phyloP scores from a whole-genome alignment of 495 filamentous ascomycete genomes.

The Podospora bellae-mahoneyi region DNA sequence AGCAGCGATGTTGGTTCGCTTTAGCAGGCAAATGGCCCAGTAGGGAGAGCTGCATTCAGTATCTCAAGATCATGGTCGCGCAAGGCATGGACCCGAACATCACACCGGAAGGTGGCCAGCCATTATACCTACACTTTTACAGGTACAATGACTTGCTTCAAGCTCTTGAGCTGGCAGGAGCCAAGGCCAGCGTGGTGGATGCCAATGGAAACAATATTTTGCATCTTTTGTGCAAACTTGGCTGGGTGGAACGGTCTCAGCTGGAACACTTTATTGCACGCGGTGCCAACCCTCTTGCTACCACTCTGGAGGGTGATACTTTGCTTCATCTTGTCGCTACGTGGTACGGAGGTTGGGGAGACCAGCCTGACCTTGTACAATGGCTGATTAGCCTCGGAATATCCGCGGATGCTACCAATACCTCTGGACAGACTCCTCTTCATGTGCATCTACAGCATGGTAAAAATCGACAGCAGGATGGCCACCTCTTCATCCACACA shows the following conservation, averaged over 20 bases:
- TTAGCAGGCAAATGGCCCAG: too few relatives aligned
- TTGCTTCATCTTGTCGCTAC: neutral
- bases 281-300: neutral
- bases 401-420: constrained; percentile 13
- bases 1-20: neutral
- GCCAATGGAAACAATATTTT: neutral
- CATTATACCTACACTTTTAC: too few relatives aligned
- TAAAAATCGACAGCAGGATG: neutral
- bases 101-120: too few relatives aligned
- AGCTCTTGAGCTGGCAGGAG: neutral
- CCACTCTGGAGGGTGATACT: neutral
- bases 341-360: too few relatives aligned
- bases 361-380: neutral
- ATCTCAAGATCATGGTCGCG: neutral
- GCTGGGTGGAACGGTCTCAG: neutral
- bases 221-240: neutral
- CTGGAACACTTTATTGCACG: neutral
- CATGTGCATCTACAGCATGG: neutral
- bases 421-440: neutral
- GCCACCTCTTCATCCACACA: neutral
- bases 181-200: constrained; percentile 5
- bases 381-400: constrained; percentile 20
- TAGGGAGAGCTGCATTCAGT: too few relatives aligned
- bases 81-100: too few relatives aligned
- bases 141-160: too few relatives aligned